Percentiles rank a stretch among this genome's conserved stretches.
These are phyloP conservation scores for Candida alai DNA, from an alignment of 805 yeast species.

Conservation along the genomic window DNA sequence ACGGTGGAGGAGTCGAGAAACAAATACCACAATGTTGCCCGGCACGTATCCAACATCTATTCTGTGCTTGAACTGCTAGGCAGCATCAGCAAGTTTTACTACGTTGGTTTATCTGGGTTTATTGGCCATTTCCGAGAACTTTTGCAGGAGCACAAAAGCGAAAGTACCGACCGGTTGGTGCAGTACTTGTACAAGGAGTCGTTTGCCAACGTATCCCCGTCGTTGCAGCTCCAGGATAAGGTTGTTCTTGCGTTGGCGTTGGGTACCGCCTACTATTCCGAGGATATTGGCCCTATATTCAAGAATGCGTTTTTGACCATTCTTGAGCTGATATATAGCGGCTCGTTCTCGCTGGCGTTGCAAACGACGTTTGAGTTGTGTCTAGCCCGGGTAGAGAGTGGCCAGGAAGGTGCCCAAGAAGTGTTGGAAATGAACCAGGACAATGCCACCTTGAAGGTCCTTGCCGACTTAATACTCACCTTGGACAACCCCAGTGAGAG, in stretches of 20 bases:
- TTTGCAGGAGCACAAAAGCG: conserved; percentile 15
- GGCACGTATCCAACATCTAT: conserved; percentile 49
- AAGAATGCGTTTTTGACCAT: conserved; percentile 12
- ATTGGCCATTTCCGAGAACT: conserved; percentile 15
- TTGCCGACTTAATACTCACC: conserved; percentile 13
- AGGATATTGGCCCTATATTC: conserved; percentile 23
- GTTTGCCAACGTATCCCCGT: conserved; percentile 43
- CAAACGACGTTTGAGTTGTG: conserved; percentile 6
- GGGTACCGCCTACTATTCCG: conserved; percentile 21
- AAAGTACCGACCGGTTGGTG: conserved; percentile 24
- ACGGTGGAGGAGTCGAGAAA: conserved; percentile 48
- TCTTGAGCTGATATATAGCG: conserved; percentile 5
- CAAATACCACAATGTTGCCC: conserved; percentile 52
- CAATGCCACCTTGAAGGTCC: conserved; percentile 15
- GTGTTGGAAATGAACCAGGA: conserved; percentile 13
- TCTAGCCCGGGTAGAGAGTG: conserved; percentile 7
- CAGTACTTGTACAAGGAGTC: conserved; percentile 42
- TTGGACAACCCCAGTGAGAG: conserved; percentile 4
- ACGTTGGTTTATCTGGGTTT: conserved; percentile 46
- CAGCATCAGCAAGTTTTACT: conserved; percentile 50
- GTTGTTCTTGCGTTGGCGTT: conserved; percentile 41
- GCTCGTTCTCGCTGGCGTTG: background rate
- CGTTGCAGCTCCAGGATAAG: conserved; percentile 44
- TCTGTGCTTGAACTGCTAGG: conserved; percentile 37
- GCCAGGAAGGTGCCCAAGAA: conserved; percentile 6